Base-by-base conservation (phyloP, 148 eudicot genomes). In the Rheum nobile region DNA sequence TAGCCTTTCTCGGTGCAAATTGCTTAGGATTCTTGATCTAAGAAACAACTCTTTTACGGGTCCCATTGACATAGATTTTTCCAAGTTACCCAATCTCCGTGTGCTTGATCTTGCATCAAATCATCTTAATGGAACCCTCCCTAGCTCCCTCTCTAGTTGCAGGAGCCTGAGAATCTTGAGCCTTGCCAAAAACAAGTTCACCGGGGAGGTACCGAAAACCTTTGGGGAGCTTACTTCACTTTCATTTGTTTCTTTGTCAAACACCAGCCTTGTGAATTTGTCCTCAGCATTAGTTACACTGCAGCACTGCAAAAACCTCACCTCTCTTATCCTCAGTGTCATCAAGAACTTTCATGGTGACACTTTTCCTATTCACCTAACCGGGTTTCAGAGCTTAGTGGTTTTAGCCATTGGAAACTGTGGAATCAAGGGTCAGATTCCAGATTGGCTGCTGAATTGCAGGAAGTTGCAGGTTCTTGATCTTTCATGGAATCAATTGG, bases 401-500 rank as follows among this genome's bases (percentile, higher is more conserved):
- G 57, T 81, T 55, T 74, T 85, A 19, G 79, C 32, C 4, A 32
- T 83, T 1, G 83, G 86, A 71, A 80, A 78, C 6, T 81, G 86
- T 59, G 6, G 61, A 1, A 39, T 85, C 28, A 48, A 19, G 0
- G 86, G 88, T 4, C 57, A 75, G 12, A 16, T 83, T 2, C 81
- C 88, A 0, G 17, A 38, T 2, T 85, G 88, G 86, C 11, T 83
- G 11, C 31, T 55, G 14, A 76, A 75, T 21, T 71, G 79, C 14
- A 73, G 7, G 29, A 77, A 71, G 68, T 78, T 80, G 0, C 61
- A 81, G 76, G 80, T 76, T 13, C 88, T 91, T 61, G 98, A 93
- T 80, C 77, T 93, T 72, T 93, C 98, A 0, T 91, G 95, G 97
- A 93, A 93, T 83, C 84, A 79, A 29, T 86, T 93, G 44, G 54